phyloP scores from a whole-genome alignment of 1,284 basidiomycete genomes.

The Tilletia horrida region DNA sequence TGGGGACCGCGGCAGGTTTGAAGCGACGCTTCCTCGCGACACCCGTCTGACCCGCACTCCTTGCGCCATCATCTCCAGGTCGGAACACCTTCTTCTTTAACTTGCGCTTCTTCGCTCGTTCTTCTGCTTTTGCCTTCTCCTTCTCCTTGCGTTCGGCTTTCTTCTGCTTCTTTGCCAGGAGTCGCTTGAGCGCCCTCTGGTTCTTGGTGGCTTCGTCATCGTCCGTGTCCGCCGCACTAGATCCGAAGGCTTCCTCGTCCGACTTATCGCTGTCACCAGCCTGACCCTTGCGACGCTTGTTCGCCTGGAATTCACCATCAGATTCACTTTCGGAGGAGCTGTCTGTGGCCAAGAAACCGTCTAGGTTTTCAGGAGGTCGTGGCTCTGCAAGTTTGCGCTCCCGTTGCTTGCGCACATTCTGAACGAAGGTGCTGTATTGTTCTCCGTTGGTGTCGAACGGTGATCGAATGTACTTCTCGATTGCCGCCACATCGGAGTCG shows the following conservation, averaged over 20 bases:
- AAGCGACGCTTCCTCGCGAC: slow-evolving; percentile 19
- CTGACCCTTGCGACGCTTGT: not conserved
- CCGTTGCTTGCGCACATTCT: slow-evolving; percentile 33
- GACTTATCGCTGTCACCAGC: not conserved
- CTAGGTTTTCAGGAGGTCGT: slow-evolving; percentile 1
- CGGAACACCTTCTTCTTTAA: not conserved
- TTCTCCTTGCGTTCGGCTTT: slow-evolving; percentile 10
- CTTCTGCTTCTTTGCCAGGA: slow-evolving; percentile 4
- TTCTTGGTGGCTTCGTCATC: not conserved
- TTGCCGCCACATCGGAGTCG: slow-evolving; percentile 38
- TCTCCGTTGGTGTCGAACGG: slow-evolving; percentile 35
- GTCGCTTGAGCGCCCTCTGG: not conserved
- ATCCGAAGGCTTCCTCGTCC: not conserved
- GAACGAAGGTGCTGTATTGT: slow-evolving; percentile 33
- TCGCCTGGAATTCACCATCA: slow-evolving; percentile 11
- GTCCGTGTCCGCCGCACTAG: slow-evolving; percentile 1
- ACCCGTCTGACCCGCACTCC: not conserved
- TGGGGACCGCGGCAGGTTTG: slow-evolving; percentile 15
- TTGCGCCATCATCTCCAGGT: not conserved
- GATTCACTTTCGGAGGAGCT: not conserved
- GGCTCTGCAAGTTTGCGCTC: slow-evolving; percentile 2
- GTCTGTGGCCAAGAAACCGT: not conserved
- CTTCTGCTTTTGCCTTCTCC: slow-evolving; percentile 1
- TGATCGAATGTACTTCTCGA: slow-evolving; percentile 48
- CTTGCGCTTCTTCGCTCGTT: slow-evolving; percentile 6